Evolutionary conservation across 306 rosid genomes (phyloP).

Genomic region (peach (Prunus persica)): Prunus_persica_NCBIv2 NC_034014.1:7975001-7975500

Average conservation of each 20-base stretch:
- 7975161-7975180: background rate
- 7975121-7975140: too few species aligned
- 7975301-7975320: background rate
- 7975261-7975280: background rate
- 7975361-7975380: background rate
- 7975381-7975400: background rate
- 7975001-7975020: too few species aligned
- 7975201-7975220: background rate
- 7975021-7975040: too few species aligned
- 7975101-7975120: background rate
- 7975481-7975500: constrained; percentile 7
- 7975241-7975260: background rate
- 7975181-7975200: background rate
- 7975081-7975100: background rate
- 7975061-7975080: too few species aligned
- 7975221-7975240: background rate
- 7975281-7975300: background rate
- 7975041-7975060: too few species aligned
- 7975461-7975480: background rate
- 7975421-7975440: background rate
- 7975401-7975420: background rate
- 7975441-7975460: background rate
- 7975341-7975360: background rate
- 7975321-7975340: background rate
- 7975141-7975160: too few species aligned